These are phyloP conservation scores for Pseudonitzschia multistriata DNA, from an alignment of 108 stramenopile species.

Conservation along the genomic window DNA sequence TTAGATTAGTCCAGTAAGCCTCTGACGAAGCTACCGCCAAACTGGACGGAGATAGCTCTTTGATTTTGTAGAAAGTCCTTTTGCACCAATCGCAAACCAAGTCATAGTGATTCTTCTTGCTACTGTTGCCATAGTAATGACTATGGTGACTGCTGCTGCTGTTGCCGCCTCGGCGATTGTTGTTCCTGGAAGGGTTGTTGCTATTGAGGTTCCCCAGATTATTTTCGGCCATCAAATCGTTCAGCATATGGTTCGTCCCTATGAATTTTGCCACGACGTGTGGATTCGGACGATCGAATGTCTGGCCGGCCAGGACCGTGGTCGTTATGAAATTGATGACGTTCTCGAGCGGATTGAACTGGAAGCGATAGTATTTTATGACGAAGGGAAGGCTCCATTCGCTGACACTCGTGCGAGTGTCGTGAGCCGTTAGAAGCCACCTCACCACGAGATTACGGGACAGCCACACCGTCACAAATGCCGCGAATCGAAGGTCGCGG, in stretches of 20 bases:
- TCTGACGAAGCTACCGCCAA: not conserved
- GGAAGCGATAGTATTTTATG: not conserved
- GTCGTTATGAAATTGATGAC: slow-evolving; percentile 25
- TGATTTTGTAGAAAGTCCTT: not conserved
- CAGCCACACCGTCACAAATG: not conserved
- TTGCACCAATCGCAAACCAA: not conserved
- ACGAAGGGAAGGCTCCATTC: not conserved
- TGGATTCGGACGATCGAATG: slow-evolving; percentile 44
- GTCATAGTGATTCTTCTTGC: not conserved
- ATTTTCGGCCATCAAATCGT: not conserved
- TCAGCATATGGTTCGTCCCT: slow-evolving; percentile 18
- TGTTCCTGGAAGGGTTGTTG: not conserved
- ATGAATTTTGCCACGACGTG: slow-evolving; percentile 26
- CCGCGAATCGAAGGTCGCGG: not conserved
- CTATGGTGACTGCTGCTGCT: not conserved
- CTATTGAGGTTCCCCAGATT: too few relatives aligned
- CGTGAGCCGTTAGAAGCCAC: slow-evolving; percentile 41
- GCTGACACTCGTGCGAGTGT: slow-evolving; percentile 19
- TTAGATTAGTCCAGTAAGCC: not conserved
- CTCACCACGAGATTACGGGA: slow-evolving; percentile 8
- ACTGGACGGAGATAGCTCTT: not conserved
- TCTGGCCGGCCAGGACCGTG: slow-evolving; percentile 38
- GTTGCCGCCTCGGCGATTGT: not conserved
- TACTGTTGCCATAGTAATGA: not conserved
- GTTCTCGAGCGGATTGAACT: not conserved